Evolutionary conservation across 2,329 filamentous ascomycete genomes (phyloP), one percentile per base, ranked within the genome.

Genomic region (Microcera coccophila): DNA sequence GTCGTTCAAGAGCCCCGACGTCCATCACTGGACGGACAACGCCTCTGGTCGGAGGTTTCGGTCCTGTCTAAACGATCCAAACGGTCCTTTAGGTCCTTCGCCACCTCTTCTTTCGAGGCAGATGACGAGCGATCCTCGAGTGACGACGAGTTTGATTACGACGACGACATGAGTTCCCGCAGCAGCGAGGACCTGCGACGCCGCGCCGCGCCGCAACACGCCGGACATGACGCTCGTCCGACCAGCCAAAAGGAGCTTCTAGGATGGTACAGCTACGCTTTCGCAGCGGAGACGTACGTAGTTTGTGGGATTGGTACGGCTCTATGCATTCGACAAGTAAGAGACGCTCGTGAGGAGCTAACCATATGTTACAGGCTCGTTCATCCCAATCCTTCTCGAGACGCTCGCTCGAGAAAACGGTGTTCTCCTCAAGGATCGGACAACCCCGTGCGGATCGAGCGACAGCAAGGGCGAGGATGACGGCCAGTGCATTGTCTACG

Each of bases 201-300:
- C 38, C 54, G 62, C 43, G 52, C 54, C 49, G 53, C 53, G 47
- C 65, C 79, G 41, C 75, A 79, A 44, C 95, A 94, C 64, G 74
- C 76, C 3, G 89, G 87, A 48, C 89, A 97, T 64, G 93, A 98
- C 66, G 87, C 82, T 18, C 78, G 91, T n/a, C 79, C 86, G 42
- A 97, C 93, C 9, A 95, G 87, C 64, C 72, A 71, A 55, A 91
- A 86, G 66, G 93, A 98, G 76, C 78, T 97, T 47, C 74, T 82
- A 29, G 93, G 91, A 56, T 98, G 94, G 87, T 98, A 97, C 68
- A 85, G 85, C 63, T 97, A 97, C 71, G 87, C 87, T 32, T 97
- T 95, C 75, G 93, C 93, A 18, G 90, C 91, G 16, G 93, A 98
- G 70, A 91, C 94, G 41, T 97, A 96, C 64, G 88, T 94, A 14